Percentiles rank a stretch among this genome's conserved stretches.
These are phyloP conservation scores for Umbelopsis sp. DNA, from an alignment of 371 early-diverging fungal species.

Conservation along the genomic window DNA sequence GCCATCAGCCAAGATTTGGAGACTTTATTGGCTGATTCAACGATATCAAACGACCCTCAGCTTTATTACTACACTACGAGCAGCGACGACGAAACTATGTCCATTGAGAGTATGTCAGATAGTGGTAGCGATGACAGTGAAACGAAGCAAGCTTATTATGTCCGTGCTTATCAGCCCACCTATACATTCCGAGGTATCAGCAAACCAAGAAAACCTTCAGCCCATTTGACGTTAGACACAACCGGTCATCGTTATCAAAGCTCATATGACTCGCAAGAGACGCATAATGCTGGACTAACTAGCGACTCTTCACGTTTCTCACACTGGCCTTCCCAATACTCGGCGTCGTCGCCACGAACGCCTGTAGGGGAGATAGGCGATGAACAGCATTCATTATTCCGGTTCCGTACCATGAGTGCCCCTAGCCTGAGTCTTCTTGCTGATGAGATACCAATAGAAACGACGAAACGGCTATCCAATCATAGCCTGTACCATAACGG, in stretches of 20 bases:
- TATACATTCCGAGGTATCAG: background rate
- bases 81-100: background rate
- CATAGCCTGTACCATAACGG: background rate
- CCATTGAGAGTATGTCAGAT: background rate
- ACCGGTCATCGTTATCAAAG: background rate
- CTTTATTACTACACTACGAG: background rate
- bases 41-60: background rate
- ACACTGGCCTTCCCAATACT: background rate
- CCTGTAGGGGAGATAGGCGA: background rate
- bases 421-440: background rate
- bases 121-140: background rate
- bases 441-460: background rate
- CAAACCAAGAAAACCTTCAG: background rate
- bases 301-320: conserved; percentile 8
- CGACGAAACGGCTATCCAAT: background rate
- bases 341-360: conserved; percentile 1
- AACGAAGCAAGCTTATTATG: background rate
- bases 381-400: background rate
- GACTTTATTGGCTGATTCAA: background rate
- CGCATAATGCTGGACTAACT: background rate
- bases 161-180: background rate
- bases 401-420: conserved; percentile 10
- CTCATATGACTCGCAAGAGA: background rate
- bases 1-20: background rate
- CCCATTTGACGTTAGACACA: background rate